Evolutionary conservation across 2,329 filamentous ascomycete genomes (phyloP), one percentile per base, ranked within the genome.

Genomic region (Domatiomyces catenatus): DNA sequence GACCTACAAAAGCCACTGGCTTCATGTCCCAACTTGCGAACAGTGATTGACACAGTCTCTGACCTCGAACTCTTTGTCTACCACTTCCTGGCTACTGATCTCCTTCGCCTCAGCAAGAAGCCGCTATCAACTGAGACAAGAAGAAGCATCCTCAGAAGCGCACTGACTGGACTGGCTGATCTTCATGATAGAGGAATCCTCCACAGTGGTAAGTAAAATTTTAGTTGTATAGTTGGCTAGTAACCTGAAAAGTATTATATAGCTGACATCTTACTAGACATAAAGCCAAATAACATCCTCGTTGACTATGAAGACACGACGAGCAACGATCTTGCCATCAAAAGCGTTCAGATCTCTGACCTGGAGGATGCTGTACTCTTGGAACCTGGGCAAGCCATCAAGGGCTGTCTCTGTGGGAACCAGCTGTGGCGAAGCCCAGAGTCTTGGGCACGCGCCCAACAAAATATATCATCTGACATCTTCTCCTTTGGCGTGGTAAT

Each of bases 1-100:
- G 22, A 48, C 3, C 56, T 62, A 46, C 53, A 53, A 17, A 45
- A 48, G 20, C 46, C 17, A n/a, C 36, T 52, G n/a, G 48, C 32
- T 18, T 47, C 15, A 36, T 66, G 62, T 51, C 63, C 63, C 20
- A 64, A 70, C 55, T 54, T 71, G 43, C 64, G 68, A 36, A 61
- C 64, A 6, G 50, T 66, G 17, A 58, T 64, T 44, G 70, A 73
- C 56, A 68, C 66, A 39, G 62, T 71, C 52, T 69, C 69, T 5
- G 66, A 68, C 20, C 60, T 67, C 53, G 67, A 65, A 39, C 69
- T 72, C 61, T 71, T 72, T 52, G 66, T 71, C 53, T 72, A 69
- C 50, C 64, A 67, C 51, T 71, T 70, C 59, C 61, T 71, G 53
- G 65, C 62, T 5, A 66, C 67, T 47, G 61, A 71, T 60, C 62